phyloP scores from a whole-genome alignment of 495 filamentous ascomycete genomes.

The Emericellopsis terricola region DNA sequence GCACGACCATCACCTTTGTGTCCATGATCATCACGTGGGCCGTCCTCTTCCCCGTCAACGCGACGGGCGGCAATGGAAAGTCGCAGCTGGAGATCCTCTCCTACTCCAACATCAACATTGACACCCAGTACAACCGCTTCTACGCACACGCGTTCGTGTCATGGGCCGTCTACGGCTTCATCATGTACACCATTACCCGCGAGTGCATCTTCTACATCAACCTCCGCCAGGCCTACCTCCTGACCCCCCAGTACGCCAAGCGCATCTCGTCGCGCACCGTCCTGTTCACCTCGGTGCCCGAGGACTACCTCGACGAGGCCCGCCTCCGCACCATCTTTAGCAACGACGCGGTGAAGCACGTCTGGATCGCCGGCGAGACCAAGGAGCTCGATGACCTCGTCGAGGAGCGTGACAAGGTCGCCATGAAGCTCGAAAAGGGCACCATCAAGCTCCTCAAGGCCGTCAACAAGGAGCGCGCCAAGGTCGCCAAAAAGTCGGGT shows the following conservation, averaged over 20 bases:
- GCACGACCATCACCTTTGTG: constrained; percentile 54
- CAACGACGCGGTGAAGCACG: constrained; percentile 46
- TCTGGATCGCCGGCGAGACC: constrained; percentile 75
- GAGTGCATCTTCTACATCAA: constrained; percentile 94
- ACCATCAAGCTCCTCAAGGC: constrained; percentile 75
- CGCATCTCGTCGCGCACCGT: constrained; percentile 90
- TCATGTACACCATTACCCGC: constrained; percentile 77
- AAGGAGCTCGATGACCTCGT: constrained; percentile 72
- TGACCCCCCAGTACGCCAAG: constrained; percentile 72
- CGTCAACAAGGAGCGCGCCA: constrained; percentile 62
- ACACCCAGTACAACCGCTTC: constrained; percentile 37
- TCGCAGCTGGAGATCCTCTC: constrained; percentile 63
- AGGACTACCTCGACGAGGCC: constrained; percentile 50
- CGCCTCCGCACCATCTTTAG: constrained; percentile 69
- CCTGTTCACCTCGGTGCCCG: constrained; percentile 74
- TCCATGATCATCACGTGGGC: constrained; percentile 73
- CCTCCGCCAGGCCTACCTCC: constrained; percentile 81
- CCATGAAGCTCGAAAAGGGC: constrained; percentile 72
- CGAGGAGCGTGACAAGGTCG: constrained; percentile 64
- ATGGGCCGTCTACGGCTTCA: constrained; percentile 68
- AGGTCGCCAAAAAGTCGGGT: constrained; percentile 50
- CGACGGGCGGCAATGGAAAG: constrained; percentile 49
- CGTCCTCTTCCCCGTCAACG: constrained; percentile 71
- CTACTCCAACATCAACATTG: constrained; percentile 47
- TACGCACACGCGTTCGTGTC: constrained; percentile 61